Conservation (phyloP, 139 green algal species). For the Nannochloris sp. region DNA sequence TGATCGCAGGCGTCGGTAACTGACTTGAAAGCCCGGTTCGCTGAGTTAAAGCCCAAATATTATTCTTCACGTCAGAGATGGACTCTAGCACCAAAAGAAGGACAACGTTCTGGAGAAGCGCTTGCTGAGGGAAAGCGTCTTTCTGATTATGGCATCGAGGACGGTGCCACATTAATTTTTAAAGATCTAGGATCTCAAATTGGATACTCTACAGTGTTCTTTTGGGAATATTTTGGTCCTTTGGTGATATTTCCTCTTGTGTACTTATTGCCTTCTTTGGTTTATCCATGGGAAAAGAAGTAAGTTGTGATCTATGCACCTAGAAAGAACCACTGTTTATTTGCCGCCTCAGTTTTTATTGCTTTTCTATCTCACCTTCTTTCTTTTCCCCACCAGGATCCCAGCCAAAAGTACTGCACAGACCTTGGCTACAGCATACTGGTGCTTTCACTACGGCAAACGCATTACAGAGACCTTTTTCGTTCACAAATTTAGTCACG, state of each 20-base stretch:
- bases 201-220: slow-evolving; percentile 91
- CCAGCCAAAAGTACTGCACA: slow-evolving; percentile 46
- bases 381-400: slow-evolving; percentile 8
- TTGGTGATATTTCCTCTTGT: slow-evolving; percentile 90
- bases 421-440: slow-evolving; percentile 80
- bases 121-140: slow-evolving; percentile 55
- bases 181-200: slow-evolving; percentile 96
- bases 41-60: slow-evolving; percentile 34
- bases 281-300: slow-evolving; percentile 54
- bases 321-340: not conserved
- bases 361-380: not conserved
- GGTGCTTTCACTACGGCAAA: slow-evolving; percentile 93
- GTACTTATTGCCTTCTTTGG: slow-evolving; percentile 69
- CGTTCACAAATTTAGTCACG: slow-evolving; percentile 89
- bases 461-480: slow-evolving; percentile 91
- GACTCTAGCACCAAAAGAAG: slow-evolving; percentile 52
- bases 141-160: slow-evolving; percentile 51
- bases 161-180: slow-evolving; percentile 59
- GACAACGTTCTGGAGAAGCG: slow-evolving; percentile 43
- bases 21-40: slow-evolving; percentile 74
- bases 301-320: slow-evolving; percentile 23
- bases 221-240: slow-evolving; percentile 96
- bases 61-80: slow-evolving; percentile 71
- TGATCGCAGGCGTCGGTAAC: slow-evolving; percentile 59
- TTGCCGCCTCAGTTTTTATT: not conserved